Conservation (phyloP, 805 yeast species). For the Wickerhamomyces bovis region DNA sequence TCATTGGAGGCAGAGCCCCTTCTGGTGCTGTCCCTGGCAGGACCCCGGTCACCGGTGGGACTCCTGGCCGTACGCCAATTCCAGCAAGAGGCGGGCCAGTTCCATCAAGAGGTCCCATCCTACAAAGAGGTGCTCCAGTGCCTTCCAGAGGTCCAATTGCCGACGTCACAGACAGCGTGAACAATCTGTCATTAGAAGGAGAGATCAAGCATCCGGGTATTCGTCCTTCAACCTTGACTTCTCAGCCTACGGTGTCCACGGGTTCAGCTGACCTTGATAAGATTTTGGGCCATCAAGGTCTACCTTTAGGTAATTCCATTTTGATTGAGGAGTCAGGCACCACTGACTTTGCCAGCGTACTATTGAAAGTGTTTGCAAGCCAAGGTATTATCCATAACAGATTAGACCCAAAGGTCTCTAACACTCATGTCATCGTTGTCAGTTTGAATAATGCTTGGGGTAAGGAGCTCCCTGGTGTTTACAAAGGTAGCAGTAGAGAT, state of each 20-base stretch:
- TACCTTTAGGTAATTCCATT: slow-evolving; percentile 71
- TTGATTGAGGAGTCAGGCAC: slow-evolving; percentile 79
- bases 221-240: slow-evolving; percentile 67
- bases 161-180: slow-evolving; percentile 4
- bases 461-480: slow-evolving; percentile 69
- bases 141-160: slow-evolving; percentile 1
- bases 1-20: neutral
- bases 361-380: slow-evolving; percentile 63
- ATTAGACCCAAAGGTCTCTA: slow-evolving; percentile 31
- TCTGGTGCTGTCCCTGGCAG: slow-evolving; percentile 9
- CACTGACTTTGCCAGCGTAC: slow-evolving; percentile 76
- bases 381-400: slow-evolving; percentile 72
- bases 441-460: slow-evolving; percentile 57
- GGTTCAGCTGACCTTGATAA: slow-evolving; percentile 75
- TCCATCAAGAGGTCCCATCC: slow-evolving; percentile 9
- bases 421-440: slow-evolving; percentile 59
- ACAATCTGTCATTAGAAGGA: slow-evolving; percentile 3
- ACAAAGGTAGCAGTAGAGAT: slow-evolving; percentile 62
- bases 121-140: slow-evolving; percentile 4
- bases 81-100: slow-evolving; percentile 13
- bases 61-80: slow-evolving; percentile 16
- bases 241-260: slow-evolving; percentile 73
- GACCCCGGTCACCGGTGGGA: slow-evolving; percentile 11
- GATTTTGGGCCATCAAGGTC: slow-evolving; percentile 72
- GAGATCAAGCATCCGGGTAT: slow-evolving; percentile 42